Evolutionary conservation across 768 basidiomycete genomes (phyloP), one percentile per base, ranked within the genome.

Genomic region (Tephrocybe sp.): DNA sequence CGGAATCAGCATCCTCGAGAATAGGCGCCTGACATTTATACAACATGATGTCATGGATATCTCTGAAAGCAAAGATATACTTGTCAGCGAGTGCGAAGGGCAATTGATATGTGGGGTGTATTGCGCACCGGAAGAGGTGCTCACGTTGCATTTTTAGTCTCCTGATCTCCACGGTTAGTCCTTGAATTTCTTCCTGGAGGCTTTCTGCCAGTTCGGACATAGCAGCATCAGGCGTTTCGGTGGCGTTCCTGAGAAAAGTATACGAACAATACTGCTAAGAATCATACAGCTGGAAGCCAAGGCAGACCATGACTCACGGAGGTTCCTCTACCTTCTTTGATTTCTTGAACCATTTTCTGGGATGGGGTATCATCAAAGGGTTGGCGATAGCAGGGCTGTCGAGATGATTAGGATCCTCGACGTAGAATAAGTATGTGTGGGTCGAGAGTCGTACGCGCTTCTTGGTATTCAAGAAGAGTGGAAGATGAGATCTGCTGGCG

Each of bases 1-100:
- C 9, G 45, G 31, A 10, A 16, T 26, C 30, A 4, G 16, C 14
- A 22, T 23, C 43, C 6, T 17, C 16, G 14, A 17, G 7, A 13
- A 34, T 14, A 22, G 31, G 22, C 17, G 11, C 49, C 33, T 49
- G 46, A 19, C 51, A 46, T 45, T 55, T 52, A 4, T 36, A 47
- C 11, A 46, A n/a, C 57, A 58, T 58, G 34, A 58, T 52, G 36
- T 45, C 48, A 34, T 55, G 54, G 23, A 58, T 53, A 20, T 58
- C 54, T 20, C 57, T 58, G 22, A n/a, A 32, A 42, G 20, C 6
- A 33, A 31, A 12, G 10, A 17, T 46, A 39, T 8, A 34, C n/a
- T 10, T 16, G 5, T 22, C 22, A 19, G 16, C 14, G 13, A 40
- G 5, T 4, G 9, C n/a, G 19, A 46, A 31, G 26, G 26, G 32